A percentile compares a stretch with the other conserved stretches of the same genome.
These are phyloP conservation scores for Auriculariales sp. DNA, from an alignment of 768 basidiomycete genomes.

Conservation along the genomic window DNA sequence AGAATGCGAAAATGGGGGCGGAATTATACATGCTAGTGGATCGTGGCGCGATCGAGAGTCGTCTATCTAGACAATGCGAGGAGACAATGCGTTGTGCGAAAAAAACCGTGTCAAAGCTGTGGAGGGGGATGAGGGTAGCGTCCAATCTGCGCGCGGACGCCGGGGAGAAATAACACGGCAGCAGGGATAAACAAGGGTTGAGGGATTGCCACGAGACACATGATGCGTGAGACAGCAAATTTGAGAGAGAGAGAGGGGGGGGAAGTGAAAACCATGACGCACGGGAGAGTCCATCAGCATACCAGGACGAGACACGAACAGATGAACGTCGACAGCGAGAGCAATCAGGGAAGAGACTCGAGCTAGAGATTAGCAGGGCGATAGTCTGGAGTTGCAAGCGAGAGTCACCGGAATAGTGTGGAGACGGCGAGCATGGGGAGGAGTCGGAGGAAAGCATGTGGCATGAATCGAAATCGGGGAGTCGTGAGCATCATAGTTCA, in stretches of 20 bases:
- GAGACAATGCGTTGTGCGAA: no score
- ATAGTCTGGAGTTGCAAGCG: background rate
- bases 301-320: conserved; percentile 12
- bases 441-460: conserved; percentile 10
- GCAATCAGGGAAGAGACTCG: conserved; percentile 12
- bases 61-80: no score
- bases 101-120: no score
- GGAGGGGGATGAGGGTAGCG: no score
- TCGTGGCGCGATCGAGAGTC: no score
- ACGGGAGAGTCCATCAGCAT: conserved; percentile 9
- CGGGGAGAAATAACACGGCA: background rate
- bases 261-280: conserved; percentile 7
- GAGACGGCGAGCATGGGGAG: conserved; percentile 15
- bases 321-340: conserved; percentile 12
- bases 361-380: background rate
- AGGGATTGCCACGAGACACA: background rate
- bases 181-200: background rate
- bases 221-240: background rate
- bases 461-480: conserved; percentile 4
- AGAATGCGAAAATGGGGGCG: no score
- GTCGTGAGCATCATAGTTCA: conserved; percentile 7
- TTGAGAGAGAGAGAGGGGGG: conserved; percentile 8
- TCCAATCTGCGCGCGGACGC: no score
- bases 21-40: no score
- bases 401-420: conserved; percentile 13